A percentile compares a stretch with the other conserved stretches of the same genome.
phyloP scores from a whole-genome alignment of 768 basidiomycete species.

The Tricholomella constricta region DNA sequence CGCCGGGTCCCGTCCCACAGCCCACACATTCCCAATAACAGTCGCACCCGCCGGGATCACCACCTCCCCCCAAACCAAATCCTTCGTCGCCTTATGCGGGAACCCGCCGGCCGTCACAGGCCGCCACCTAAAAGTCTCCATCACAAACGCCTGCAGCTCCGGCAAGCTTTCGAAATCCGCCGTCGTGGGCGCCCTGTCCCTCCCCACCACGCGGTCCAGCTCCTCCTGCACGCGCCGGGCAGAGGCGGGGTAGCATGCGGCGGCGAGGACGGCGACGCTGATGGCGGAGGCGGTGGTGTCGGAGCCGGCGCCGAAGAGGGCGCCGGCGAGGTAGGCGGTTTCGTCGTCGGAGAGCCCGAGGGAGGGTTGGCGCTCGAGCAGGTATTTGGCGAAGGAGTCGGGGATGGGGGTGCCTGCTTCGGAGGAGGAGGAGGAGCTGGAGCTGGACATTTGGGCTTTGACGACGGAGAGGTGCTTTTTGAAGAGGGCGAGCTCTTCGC shows the following conservation, averaged over 20 bases:
- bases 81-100: constrained; percentile 63
- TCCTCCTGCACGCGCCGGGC: constrained; percentile 55
- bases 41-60: constrained; percentile 58
- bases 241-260: constrained; percentile 54
- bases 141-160: constrained; percentile 50
- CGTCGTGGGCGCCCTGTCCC: constrained; percentile 28
- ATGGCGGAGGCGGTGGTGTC: constrained; percentile 67
- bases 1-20: constrained; percentile 57
- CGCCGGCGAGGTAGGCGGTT: constrained; percentile 62
- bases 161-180: constrained; percentile 18
- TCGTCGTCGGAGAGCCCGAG: constrained; percentile 58
- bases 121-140: constrained; percentile 53
- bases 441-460: constrained; percentile 42
- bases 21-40: constrained; percentile 65
- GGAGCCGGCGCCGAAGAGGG: constrained; percentile 67
- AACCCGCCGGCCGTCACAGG: constrained; percentile 58
- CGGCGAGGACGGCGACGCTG: constrained; percentile 57
- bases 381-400: constrained; percentile 57
- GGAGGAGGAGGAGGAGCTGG: too few species aligned
- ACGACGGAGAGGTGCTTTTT: constrained; percentile 52
- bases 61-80: constrained; percentile 58
- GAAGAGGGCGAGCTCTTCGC: constrained; percentile 57
- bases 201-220: constrained; percentile 53
- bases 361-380: constrained; percentile 55
- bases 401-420: constrained; percentile 39